phyloP scores from a whole-genome alignment of 192 early-diverging fungal genomes.

The Coemansia sp. region DNA sequence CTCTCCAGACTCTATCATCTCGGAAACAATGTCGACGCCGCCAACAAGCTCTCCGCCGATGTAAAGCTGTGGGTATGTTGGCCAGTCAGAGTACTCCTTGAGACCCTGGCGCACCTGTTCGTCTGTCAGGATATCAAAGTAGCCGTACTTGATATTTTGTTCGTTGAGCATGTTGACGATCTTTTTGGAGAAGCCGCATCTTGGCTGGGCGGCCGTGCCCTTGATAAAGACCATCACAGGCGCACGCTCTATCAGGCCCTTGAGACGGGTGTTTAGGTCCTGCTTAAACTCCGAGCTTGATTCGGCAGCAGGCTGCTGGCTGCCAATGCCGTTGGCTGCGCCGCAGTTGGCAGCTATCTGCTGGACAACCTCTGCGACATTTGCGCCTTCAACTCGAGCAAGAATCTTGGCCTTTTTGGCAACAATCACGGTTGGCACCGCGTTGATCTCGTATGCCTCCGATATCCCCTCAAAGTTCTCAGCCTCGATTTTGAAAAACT shows the following conservation, averaged over 20 bases:
- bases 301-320: constrained; percentile 32
- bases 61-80: constrained; percentile 94
- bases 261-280: constrained; percentile 70
- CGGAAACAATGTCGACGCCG: constrained; percentile 92
- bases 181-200: constrained; percentile 89
- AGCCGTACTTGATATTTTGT: constrained; percentile 73
- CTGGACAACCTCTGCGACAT: constrained; percentile 75
- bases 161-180: constrained; percentile 76
- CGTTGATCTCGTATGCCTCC: constrained; percentile 83
- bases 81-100: constrained; percentile 91
- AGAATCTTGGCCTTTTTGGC: constrained; percentile 67
- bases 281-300: constrained; percentile 61
- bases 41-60: constrained; percentile 89
- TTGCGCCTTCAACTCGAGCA: constrained; percentile 86
- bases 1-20: constrained; percentile 80
- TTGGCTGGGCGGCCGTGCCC: constrained; percentile 86
- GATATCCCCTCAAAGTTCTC: constrained; percentile 88
- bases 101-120: constrained; percentile 89
- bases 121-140: constrained; percentile 91
- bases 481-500: constrained; percentile 87
- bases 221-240: constrained; percentile 97
- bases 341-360: constrained; percentile 54
- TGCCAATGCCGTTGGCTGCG: constrained; percentile 25
- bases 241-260: constrained; percentile 65
- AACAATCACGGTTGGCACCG: constrained; percentile 90